Conservation (phyloP, 345 rosid species). For the Salix purpurea region DNA sequence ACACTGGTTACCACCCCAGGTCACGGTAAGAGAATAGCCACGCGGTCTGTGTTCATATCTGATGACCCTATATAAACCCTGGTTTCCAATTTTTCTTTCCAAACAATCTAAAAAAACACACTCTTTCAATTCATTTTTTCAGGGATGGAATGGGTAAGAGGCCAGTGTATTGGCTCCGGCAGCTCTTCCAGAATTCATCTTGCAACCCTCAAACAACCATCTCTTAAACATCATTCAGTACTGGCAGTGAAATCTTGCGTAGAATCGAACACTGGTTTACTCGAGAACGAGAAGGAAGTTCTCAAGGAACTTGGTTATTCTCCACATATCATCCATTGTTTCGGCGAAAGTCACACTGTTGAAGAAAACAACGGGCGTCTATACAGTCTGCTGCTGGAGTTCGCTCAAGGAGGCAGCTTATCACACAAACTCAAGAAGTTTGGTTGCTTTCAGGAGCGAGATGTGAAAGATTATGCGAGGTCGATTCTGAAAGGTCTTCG, state of each 20-base stretch:
- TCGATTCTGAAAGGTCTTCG: constrained; percentile 23
- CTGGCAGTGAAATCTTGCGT: constrained; percentile 30
- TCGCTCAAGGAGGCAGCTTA: constrained; percentile 27
- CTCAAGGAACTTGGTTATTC: constrained; percentile 8
- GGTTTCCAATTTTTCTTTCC: not conserved
- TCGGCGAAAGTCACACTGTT: constrained; percentile 10
- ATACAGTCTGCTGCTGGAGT: constrained; percentile 28
- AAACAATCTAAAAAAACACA: not conserved
- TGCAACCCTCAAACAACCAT: constrained; percentile 8
- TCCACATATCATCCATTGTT: constrained; percentile 15
- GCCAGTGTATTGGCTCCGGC: constrained; percentile 23
- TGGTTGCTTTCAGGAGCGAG: constrained; percentile 19
- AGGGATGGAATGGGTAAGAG: constrained; percentile 32
- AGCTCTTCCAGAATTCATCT: constrained; percentile 23
- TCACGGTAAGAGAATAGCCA: not conserved
- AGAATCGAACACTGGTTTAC: constrained; percentile 3
- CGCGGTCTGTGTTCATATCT: not conserved
- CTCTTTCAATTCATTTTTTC: not conserved
- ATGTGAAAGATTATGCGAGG: constrained; percentile 6
- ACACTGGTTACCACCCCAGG: not conserved
- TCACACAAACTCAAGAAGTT: constrained; percentile 9
- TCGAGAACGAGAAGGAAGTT: constrained; percentile 23
- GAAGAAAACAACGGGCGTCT: constrained; percentile 17
- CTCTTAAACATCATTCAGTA: not conserved
- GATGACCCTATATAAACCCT: not conserved